Base-by-base conservation (phyloP, 768 basidiomycete genomes). In the Crucibulum laeve region DNA sequence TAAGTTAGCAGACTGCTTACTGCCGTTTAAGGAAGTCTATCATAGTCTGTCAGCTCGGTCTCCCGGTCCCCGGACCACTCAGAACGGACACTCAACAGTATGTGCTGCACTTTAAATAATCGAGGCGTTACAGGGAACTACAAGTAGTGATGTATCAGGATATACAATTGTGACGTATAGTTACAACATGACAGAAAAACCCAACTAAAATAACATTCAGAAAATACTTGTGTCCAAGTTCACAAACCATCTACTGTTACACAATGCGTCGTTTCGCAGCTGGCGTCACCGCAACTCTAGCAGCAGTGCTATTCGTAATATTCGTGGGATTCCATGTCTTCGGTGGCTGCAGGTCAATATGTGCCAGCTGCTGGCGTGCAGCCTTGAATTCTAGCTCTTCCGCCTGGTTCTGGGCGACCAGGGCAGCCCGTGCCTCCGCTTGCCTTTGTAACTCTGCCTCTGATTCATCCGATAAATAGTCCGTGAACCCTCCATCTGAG, bases 391-490 rank as follows among this genome's bases (percentile, higher is more conserved):
- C 88, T 48, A 75, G 68, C 57, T 91, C 88, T 60, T 91, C 88
- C 35, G 80, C 76, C 53, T 85, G 82, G 47, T 77, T 86, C 65
- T 89, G 84, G n/a, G 86, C 88, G 13, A 87, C 63, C 33, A 87
- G 60, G 4, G 82, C 86, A 3, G 89, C 89, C 48, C 78, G 80
- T 17, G 79, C 80, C 55, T 91, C 90, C 4, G 89, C 89, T 62
- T 91, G 88, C 46, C 87, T 73, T 63, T 92, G 89, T 43, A 92
- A 62, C 58, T 92, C 89, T 21, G 82, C 87, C 55, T 92, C 89
- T n/a, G 88, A 91, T 63, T 92, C 89, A 57, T 91, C 89, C n/a
- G 88, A 91, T 23, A 91, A 65, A 59, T 92, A 92, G 59, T 92
- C 90, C 10, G 90, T 92, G 56, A 92, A 92, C 13, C 80, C 87